Evolutionary conservation across 768 basidiomycete genomes (phyloP), one percentile per base, ranked within the genome.

Genomic region (Nidularia sp.): DNA sequence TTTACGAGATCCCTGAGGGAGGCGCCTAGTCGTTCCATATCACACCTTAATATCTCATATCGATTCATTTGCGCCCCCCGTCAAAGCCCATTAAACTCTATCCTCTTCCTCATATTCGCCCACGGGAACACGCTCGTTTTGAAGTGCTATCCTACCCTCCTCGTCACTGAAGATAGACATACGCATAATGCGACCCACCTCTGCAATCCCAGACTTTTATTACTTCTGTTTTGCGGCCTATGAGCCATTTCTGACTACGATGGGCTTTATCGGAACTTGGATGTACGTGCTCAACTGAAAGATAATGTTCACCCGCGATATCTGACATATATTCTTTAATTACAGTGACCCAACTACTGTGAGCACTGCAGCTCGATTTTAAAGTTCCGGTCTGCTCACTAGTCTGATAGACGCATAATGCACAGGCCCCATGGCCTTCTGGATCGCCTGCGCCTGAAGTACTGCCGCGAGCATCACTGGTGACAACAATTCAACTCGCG

Each of bases 401-500:
- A 8, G 22, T 48, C 50, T 43, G 5, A 35, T 61, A 91, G 88
- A 78, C 82, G 2, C 84, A 90, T 57, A 86, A 89, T 61, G 66
- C 76, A 44, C 88, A 90, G 67, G 88, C 88, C 2, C 87, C 88
- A 25, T 90, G 88, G 88, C 75, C 82, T 22, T 47, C 65, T 22
- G 66, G 69, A 52, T 68, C 57, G 41, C 62, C 70, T 5, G 81
- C 86, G 34, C 78, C 80, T 12, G 60, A 67, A 34, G 69, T 61
- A 33, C 72, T 88, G 13, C 81, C 84, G 1, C 75, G 61, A 34
- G 88, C 88, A 1, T 83, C 88, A 9, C 64, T 80, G 22, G 85
- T 90, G 47, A 88, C 86, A 1, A 70, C 88, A 54, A 67, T 86
- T 45, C 89, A 91, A 61, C 84, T 91, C 49, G 87, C 84, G 1